Base-by-base conservation (phyloP, 2,329 filamentous ascomycete genomes). In the Davidsoniella australis region DNA sequence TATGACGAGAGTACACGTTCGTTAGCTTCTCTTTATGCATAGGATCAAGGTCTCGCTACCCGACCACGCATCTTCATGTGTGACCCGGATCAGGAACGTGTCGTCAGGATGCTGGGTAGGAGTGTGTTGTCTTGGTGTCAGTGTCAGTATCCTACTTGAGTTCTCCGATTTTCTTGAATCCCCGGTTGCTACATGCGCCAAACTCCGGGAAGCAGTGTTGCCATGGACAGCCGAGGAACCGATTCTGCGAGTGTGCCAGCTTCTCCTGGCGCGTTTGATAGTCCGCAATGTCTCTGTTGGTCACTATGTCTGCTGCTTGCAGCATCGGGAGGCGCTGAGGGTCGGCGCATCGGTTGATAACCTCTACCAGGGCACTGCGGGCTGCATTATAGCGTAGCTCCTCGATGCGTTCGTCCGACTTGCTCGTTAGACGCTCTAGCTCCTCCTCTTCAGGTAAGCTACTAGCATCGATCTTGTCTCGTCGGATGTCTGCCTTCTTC, bases 101-200 rank as follows among this genome's bases (percentile, higher is more conserved):
- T 4, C 20, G 20, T 4, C 5, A 23, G 4, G 20, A 5, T 23
- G n/a, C 17, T 40, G 23, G 41, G 14, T 14, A 8, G 17, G 14
- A 4, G 40, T 16, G n/a, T 42, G 8, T 20, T 37, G 26, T 6
- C n/a, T 26, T 5, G 14, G 8, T 45, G 24, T 39, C 24, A 20
- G 9, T 4, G 14, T 9, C n/a, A 10, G 16, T 8, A 4, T 38
- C 47, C 38, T 43, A 49, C 47, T 49, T 49, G 4, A 49, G 29
- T 12, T 49, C 47, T 16, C 47, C 47, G 24, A 49, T 43, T 2
- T 23, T 24, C 14, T 44, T 39, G 24, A 49, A 49, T 5, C 47
- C 47, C 9, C 38, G 37, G 18, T 16, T 38, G 20, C 36, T 44
- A 38, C 47, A 49, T 16, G 26, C 10, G 6, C 41, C 41, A 2